These are phyloP conservation scores for Lizonia empirigonia DNA, from an alignment of 2,329 filamentous ascomycete genomes.

Conservation along the genomic window DNA sequence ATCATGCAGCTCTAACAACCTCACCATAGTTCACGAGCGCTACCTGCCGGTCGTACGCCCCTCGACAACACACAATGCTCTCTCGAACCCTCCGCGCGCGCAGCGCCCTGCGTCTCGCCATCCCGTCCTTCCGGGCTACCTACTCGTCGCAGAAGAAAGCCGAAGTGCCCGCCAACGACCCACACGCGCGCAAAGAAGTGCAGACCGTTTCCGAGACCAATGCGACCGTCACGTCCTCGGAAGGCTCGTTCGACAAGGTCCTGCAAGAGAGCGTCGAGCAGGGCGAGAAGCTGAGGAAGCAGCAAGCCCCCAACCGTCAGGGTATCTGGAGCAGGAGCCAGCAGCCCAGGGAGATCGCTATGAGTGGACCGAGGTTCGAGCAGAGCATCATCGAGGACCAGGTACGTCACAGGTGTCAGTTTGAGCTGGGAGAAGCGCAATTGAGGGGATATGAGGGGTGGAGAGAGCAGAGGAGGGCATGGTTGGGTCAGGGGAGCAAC, in stretches of 20 bases:
- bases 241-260: constrained; percentile 56
- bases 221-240: constrained; percentile 59
- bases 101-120: constrained; percentile 33
- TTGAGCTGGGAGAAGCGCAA: not conserved
- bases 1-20: constrained; percentile 6
- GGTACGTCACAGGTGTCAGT: constrained; percentile 61
- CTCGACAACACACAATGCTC: constrained; percentile 29
- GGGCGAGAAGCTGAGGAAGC: constrained; percentile 62
- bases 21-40: constrained; percentile 13
- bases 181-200: constrained; percentile 55
- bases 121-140: constrained; percentile 31
- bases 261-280: constrained; percentile 61
- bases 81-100: constrained; percentile 36
- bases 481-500: not conserved
- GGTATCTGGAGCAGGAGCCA: constrained; percentile 86
- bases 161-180: constrained; percentile 70
- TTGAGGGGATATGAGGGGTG: not conserved
- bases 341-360: constrained; percentile 77
- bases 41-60: constrained; percentile 5
- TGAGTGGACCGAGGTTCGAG: constrained; percentile 94
- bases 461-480: not conserved
- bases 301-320: constrained; percentile 86
- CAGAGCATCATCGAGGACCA: constrained; percentile 93
- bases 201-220: constrained; percentile 66
- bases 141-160: constrained; percentile 31